Base-by-base conservation (phyloP, 1,284 basidiomycete species). In the Malassezia caprae region DNA sequence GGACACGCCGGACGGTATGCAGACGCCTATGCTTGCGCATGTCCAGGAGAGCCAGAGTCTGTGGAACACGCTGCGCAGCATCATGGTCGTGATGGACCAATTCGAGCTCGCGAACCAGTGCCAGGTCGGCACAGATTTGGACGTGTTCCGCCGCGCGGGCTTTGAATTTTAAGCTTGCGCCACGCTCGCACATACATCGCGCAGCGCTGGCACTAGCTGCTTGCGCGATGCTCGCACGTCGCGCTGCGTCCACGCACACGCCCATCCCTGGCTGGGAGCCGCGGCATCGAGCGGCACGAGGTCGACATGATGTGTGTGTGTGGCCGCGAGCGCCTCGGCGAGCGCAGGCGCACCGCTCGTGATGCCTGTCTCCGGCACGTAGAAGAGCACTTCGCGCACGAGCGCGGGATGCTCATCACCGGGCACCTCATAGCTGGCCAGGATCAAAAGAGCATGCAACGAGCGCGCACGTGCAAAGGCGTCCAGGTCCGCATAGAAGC, bases 31-130 rank as follows among this genome's bases (percentile, higher is more conserved):
- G 49, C 51, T 73, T 10, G 58, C 70, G 2, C 69, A 68, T 27
- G 67, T 64, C 6, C 59, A 68, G n/a, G 72, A 74, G 56, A 65
- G 62, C 35, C 64, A 69, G 23, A 85, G 88, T 61, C 78, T 98
- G 26, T 96, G 91, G 93, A 81, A 82, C 56, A 96, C 93, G n/a
- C 80, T 98, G 26, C 81, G 88, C 55, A 81, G 91, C 40, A 84
- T 88, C 17, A 19, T 41, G 21, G 28, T 45, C 40, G 21, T 54
- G 12, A 64, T 73, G 69, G 77, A 80, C 55, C 75, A 80, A 37
- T 74, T 76, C 43, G 80, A 81, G 55, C 70, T 82, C 17, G 80
- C 80, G 1, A 78, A 79, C 40, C 73, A 77, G 62, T 78, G 80
- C 23, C 72, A 76, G 23, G 75, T 78, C 0, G 77, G 80, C 42